Percentiles rank a stretch among this genome's conserved stretches.
These are phyloP conservation scores for Aspergillus coremiiformis DNA, from an alignment of 495 filamentous ascomycete genomes.

Conservation along the genomic window DNA sequence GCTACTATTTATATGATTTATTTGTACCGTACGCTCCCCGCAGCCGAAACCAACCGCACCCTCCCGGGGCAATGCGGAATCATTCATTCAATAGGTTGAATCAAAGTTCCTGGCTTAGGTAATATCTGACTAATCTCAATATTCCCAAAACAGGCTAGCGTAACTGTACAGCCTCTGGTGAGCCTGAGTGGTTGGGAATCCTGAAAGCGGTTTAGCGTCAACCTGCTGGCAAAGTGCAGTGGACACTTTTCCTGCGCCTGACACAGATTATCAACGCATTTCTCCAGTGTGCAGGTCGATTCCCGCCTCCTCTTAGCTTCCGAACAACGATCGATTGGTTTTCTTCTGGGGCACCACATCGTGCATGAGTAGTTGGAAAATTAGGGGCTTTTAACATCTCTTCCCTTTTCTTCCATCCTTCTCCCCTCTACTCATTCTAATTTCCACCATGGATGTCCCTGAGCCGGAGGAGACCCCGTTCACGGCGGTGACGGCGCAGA, in stretches of 20 bases:
- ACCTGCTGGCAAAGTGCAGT: slow-evolving; percentile 11
- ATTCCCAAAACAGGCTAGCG: neutral
- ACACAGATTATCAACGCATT: slow-evolving; percentile 16
- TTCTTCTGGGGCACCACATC: neutral
- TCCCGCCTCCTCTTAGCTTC: slow-evolving; percentile 10
- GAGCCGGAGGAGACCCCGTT: slow-evolving; percentile 80
- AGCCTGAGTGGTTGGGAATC: slow-evolving; percentile 15
- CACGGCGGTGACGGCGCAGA: slow-evolving; percentile 77
- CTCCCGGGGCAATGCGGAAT: slow-evolving; percentile 24
- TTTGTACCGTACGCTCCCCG: slow-evolving; percentile 25
- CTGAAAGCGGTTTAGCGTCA: slow-evolving; percentile 12
- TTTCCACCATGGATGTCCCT: slow-evolving; percentile 60
- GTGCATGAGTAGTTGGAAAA: neutral
- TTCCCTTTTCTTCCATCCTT: neutral
- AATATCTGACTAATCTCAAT: slow-evolving; percentile 7
- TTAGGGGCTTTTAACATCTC: neutral
- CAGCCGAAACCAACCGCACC: slow-evolving; percentile 28
- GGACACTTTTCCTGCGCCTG: slow-evolving; percentile 35
- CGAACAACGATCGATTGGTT: neutral
- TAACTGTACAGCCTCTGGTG: neutral
- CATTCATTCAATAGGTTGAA: too few relatives aligned
- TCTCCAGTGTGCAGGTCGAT: slow-evolving; percentile 4
- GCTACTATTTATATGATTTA: too few relatives aligned
- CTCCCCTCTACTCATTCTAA: neutral
- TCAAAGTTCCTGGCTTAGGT: too few relatives aligned